Base-by-base conservation (phyloP, 75 land plant species). In the Gnetum montanum region DNA sequence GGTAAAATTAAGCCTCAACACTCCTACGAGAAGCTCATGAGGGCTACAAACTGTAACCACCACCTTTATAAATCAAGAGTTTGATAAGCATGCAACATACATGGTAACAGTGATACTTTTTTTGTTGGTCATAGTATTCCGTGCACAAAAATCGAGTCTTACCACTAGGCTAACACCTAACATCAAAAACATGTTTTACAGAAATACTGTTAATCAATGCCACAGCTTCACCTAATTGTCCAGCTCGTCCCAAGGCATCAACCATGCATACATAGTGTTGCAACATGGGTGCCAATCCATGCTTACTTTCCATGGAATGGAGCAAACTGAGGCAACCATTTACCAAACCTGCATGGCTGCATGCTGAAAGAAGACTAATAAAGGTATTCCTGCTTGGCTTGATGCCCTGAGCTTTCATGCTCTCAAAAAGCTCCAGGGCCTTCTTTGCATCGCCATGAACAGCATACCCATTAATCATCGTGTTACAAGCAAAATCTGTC, bases 231-330 rank as follows among this genome's bases (percentile, higher is more conserved):
- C 46, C 65, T 20, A 80, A 44, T n/a, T 61, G 61, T 18, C 80
- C 80, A 7, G 75, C 72, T 4, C 84, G 80, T 12, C 72, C 76
- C 15, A 72, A 62, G 48, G 72, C 76, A 46, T 80, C 76, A 38
- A 80, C 59, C 73, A 80, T 71, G 69, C 84, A 76, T 19, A 68
- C 62, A 38, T 68, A 76, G 33, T 80, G 84, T 8, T 65, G 80
- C 25, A 37, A 34, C 18, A 23, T 64, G 31, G 80, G 84, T 35
- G 52, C 40, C 31, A 80, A 68, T 3, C 63, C 54, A 41, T 72
- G 72, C 23, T 54, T 29, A 24, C 57, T 43, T 31, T 52, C 62
- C 67, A 75, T 80, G 51, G 65, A 61, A 27, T 62, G 44, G 37
- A 80, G 76, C 31, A 72, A 66, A 5, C 16, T 23, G 63, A 31